Percentiles rank a stretch among this genome's conserved stretches.
Evolutionary conservation across 768 basidiomycete genomes (phyloP).

Genomic region (Psilocybe sp.): DNA sequence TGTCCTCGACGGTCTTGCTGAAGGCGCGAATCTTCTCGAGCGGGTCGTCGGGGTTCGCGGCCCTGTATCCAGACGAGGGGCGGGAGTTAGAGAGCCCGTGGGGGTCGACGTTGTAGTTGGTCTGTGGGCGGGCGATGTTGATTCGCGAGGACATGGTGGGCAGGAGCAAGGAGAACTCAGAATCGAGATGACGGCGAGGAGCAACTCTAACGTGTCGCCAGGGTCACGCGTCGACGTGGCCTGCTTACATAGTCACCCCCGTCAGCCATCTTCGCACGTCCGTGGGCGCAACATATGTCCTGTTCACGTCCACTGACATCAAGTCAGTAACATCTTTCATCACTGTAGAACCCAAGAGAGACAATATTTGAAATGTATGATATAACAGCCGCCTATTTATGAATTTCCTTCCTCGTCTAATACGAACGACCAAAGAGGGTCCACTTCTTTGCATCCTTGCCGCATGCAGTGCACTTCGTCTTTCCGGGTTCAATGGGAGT

Average conservation of each 20-base stretch:
- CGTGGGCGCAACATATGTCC: too few relatives aligned
- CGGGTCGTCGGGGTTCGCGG: conserved; percentile 80
- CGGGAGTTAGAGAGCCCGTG: conserved; percentile 78
- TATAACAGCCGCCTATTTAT: too few relatives aligned
- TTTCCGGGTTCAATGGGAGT: conserved; percentile 75
- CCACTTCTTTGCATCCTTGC: conserved; percentile 88
- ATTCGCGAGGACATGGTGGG: conserved; percentile 79
- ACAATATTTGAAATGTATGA: too few relatives aligned
- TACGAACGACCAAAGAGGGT: conserved; percentile 94
- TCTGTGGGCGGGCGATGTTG: conserved; percentile 72
- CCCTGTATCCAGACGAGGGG: conserved; percentile 68
- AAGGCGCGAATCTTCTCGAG: conserved; percentile 71
- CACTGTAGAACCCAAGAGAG: too few relatives aligned
- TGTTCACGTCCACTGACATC: too few relatives aligned
- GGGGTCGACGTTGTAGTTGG: conserved; percentile 61
- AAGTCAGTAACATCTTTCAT: too few relatives aligned
- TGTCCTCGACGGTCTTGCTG: conserved; percentile 82
- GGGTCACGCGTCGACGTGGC: conserved; percentile 44
- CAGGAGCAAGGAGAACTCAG: conserved; percentile 20
- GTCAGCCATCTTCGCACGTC: too few relatives aligned
- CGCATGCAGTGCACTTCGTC: conserved; percentile 90
- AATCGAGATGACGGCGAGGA: conserved; percentile 17
- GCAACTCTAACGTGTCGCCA: conserved; percentile 39
- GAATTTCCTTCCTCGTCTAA: conserved; percentile 27
- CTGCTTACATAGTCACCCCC: conserved; percentile 4